These are phyloP conservation scores for Knoxdaviesia proteae DNA, from an alignment of 2,329 filamentous ascomycete species.

Conservation along the genomic window DNA sequence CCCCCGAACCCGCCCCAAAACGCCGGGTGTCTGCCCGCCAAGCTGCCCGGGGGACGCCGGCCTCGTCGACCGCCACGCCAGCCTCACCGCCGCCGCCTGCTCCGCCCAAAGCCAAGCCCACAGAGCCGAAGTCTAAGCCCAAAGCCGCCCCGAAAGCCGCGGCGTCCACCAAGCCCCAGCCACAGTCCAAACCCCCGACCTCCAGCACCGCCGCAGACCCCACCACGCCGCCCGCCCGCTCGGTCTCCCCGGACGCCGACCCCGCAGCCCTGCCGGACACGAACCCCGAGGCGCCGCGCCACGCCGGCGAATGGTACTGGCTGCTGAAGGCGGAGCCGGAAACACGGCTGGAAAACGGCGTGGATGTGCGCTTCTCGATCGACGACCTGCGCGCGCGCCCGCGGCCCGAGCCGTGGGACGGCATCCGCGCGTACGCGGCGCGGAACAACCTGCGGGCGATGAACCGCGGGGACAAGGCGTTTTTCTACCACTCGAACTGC, in stretches of 20 bases:
- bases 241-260: conserved; percentile 4
- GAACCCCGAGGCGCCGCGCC: conserved; percentile 17
- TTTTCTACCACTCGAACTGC: conserved; percentile 94
- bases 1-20: background rate
- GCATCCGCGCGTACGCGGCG: conserved; percentile 37
- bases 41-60: too few species aligned
- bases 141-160: conserved; percentile 1
- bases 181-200: too few species aligned
- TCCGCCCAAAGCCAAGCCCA: background rate
- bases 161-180: background rate
- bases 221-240: too few species aligned
- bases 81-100: background rate
- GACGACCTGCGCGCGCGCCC: conserved; percentile 59
- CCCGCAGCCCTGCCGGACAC: conserved; percentile 14
- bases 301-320: conserved; percentile 40
- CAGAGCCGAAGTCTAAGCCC: background rate
- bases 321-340: conserved; percentile 80
- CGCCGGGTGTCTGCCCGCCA: conserved; percentile 2
- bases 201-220: too few species aligned
- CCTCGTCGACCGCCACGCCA: too few species aligned
- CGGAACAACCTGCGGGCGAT: conserved; percentile 81
- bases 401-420: conserved; percentile 79
- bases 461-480: conserved; percentile 78
- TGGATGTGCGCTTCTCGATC: conserved; percentile 85
- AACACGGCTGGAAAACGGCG: conserved; percentile 63